These are phyloP conservation scores for Dissophora globulifera DNA, from an alignment of 192 early-diverging fungal species.

Conservation along the genomic window DNA sequence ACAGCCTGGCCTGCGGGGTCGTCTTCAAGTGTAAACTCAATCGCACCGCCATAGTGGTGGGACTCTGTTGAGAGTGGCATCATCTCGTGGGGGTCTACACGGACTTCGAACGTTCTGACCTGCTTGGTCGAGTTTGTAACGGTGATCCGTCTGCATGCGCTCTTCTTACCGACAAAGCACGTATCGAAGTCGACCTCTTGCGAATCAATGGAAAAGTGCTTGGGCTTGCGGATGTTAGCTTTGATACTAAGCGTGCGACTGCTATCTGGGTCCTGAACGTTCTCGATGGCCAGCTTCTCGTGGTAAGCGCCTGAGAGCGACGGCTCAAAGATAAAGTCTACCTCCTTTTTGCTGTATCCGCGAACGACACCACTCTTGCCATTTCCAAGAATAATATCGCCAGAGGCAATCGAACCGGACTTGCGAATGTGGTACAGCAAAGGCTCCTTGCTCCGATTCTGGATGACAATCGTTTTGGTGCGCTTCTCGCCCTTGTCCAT, in stretches of 20 bases:
- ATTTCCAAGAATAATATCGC: slow-evolving; percentile 84
- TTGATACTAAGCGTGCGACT: slow-evolving; percentile 86
- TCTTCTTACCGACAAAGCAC: slow-evolving; percentile 68
- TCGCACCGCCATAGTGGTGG: slow-evolving; percentile 65
- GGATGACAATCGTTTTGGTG: slow-evolving; percentile 88
- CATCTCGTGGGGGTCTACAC: slow-evolving; percentile 77
- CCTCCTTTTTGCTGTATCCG: slow-evolving; percentile 89
- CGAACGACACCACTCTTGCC: slow-evolving; percentile 90
- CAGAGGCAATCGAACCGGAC: slow-evolving; percentile 94
- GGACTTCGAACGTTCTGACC: slow-evolving; percentile 80
- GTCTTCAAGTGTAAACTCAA: slow-evolving; percentile 73
- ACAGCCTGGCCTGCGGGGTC: slow-evolving; percentile 63
- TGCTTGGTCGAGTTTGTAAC: slow-evolving; percentile 88
- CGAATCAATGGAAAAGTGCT: slow-evolving; percentile 86
- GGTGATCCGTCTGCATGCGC: slow-evolving; percentile 68
- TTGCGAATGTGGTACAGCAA: slow-evolving; percentile 93
- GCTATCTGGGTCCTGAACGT: slow-evolving; percentile 87
- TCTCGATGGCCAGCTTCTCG: slow-evolving; percentile 89
- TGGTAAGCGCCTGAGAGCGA: slow-evolving; percentile 87
- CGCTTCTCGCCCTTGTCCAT: slow-evolving; percentile 87
- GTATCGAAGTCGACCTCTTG: slow-evolving; percentile 79
- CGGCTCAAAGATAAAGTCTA: slow-evolving; percentile 94
- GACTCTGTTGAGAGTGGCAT: slow-evolving; percentile 33
- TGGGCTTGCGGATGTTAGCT: slow-evolving; percentile 88
- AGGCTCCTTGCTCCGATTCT: slow-evolving; percentile 91